Base-by-base conservation (phyloP, 176 grass and related monocot species). In the Saccharum officinarum region DNA sequence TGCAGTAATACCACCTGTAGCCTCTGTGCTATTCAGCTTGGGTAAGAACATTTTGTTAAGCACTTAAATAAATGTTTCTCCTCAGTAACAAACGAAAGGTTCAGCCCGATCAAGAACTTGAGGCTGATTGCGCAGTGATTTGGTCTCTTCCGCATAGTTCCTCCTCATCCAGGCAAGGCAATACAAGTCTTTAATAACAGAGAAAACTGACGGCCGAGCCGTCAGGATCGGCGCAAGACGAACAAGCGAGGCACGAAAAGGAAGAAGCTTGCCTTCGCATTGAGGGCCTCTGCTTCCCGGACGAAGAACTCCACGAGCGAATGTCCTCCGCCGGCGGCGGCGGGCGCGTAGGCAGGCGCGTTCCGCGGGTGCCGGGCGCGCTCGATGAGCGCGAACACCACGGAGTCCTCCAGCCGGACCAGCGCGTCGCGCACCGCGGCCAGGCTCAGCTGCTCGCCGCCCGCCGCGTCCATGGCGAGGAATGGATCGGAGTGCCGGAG, bases 331-430 rank as follows among this genome's bases (percentile, higher is more conserved):
- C 63, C 88, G 65, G 41, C 74, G 18, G 49, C 71, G 67, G 87
- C 7, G 50, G 87, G 13, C 13, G 83, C 50, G 78, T 98, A 95
- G 15, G 86, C 91, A 44, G 81, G 73, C 67, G 91, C 73, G 89
- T 98, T 98, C 69, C 77, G 86, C 36, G 93, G 93, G 59, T 85
- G 91, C 81, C 63, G 87, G 54, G 93, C 83, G 80, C 96, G 90
- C 87, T 98, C 89, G 78, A 98, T 91, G 76, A 98, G 87, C 36
- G 87, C 83, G 71, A 98, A 98, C 46, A 98, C 93, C 67, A 98
- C 93, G 7, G 96, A 94, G 69, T 98, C 96, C 89, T 98, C 96
- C 83, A 91, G 67, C 78, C 93, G 87, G 46, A 95, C 80, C 76
- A 98, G 88, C 77, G 86, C 81, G 63, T 98, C 93, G 76, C 96